Evolutionary conservation across 345 rosid species (phyloP), one percentile per base, ranked within the genome.

Genomic region (Eucalyptus victrix): DNA sequence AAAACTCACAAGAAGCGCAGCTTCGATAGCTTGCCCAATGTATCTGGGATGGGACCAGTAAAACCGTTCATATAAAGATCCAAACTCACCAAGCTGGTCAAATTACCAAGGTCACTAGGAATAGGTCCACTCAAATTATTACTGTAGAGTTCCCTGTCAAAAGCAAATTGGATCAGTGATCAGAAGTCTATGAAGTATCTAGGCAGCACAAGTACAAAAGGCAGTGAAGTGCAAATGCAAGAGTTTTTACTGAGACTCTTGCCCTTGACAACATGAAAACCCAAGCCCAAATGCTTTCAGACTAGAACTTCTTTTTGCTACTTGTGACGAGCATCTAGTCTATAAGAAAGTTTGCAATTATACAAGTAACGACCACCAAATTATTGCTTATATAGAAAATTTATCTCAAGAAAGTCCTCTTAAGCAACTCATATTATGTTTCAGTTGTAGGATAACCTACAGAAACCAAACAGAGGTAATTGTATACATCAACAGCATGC

Each of bases 1-100:
- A 72, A 87, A 69, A 93, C 99, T 96, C 92, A 98, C 99, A 98
- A 98, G 92, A 98, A 98, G 49, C 99, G 94, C 90, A 98, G 92
- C 91, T 96, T 98, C 65, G 99, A 95, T 88, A 98, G 95, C 91
- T 93, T 98, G 60, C 99, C 98, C 91, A 98, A 90, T 23, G 99
- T 91, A 89, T 93, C 97, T 0, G 99, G 99, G 40, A 98, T 97
- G 87, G 96, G 98, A 91, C 99, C 99, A 40, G 93, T 91, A 92
- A 98, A 98, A 91, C 94, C 91, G 92, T 98, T 98, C 93, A 98
- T 90, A 95, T 98, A 98, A 89, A 98, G 99, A 96, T 98, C 99
- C 97, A 98, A 94, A 93, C 99, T 98, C 91, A 98, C 99, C 93
- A 98, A 92, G 94, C 90, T 97, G 87, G 99, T 98, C 92, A 98